A percentile compares a stretch with the other conserved stretches of the same genome.
Evolutionary conservation across 106 monocot species (phyloP).

Genomic region (Dendrobium catenatum): DNA sequence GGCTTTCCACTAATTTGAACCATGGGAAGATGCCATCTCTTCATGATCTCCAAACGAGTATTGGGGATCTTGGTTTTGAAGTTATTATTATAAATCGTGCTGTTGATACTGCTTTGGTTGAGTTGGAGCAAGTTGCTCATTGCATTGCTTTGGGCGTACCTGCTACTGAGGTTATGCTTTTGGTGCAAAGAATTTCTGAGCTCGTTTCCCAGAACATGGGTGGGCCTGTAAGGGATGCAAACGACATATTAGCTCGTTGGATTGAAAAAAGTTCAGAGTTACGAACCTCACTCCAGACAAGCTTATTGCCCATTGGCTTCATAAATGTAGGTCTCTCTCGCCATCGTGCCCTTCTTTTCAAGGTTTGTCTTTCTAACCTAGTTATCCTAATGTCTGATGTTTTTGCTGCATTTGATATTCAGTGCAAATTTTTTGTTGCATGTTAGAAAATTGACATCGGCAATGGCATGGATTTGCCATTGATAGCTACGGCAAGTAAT

Average conservation of each 20-base stretch:
- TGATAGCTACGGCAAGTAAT: neutral
- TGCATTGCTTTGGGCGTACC: slow-evolving; percentile 65
- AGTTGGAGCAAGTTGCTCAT: slow-evolving; percentile 87
- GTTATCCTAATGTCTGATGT: neutral
- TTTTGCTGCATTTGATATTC: neutral
- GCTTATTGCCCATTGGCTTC: slow-evolving; percentile 81
- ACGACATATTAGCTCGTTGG: slow-evolving; percentile 77
- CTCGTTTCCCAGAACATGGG: slow-evolving; percentile 90
- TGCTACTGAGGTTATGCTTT: slow-evolving; percentile 31
- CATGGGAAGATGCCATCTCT: slow-evolving; percentile 73
- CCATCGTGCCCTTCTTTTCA: slow-evolving; percentile 93
- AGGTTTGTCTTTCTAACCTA: slow-evolving; percentile 32
- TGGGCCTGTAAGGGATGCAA: slow-evolving; percentile 84
- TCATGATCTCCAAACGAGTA: slow-evolving; percentile 69
- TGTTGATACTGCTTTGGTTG: slow-evolving; percentile 59
- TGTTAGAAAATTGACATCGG: too few relatives aligned
- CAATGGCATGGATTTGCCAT: neutral
- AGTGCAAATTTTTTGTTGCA: neutral
- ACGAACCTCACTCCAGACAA: slow-evolving; percentile 69
- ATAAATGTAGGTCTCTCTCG: slow-evolving; percentile 77
- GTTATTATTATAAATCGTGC: slow-evolving; percentile 77
- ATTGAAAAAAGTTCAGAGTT: slow-evolving; percentile 71
- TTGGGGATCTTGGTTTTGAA: slow-evolving; percentile 96
- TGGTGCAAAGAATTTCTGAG: slow-evolving; percentile 87
- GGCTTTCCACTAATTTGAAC: slow-evolving; percentile 31